phyloP scores from a whole-genome alignment of 495 filamentous ascomycete species.

The Penicillium turbatum region DNA sequence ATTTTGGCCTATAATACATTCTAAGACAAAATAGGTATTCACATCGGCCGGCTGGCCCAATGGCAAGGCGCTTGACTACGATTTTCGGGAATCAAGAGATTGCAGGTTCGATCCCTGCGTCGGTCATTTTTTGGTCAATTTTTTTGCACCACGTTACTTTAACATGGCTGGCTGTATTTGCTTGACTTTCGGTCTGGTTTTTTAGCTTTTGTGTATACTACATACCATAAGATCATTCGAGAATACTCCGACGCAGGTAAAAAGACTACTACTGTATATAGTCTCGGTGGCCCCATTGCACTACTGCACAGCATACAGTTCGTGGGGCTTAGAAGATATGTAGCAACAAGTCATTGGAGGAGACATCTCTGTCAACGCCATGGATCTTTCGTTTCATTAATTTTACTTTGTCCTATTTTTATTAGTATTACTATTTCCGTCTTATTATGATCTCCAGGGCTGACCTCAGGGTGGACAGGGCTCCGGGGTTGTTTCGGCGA shows the following conservation, averaged over 20 bases:
- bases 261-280: background rate
- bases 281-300: background rate
- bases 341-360: background rate
- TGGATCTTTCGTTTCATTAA: background rate
- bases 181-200: background rate
- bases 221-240: no score
- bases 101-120: conserved; percentile 47
- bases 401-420: background rate
- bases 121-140: conserved; percentile 40
- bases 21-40: background rate
- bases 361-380: background rate
- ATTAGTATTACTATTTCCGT: background rate
- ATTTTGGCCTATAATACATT: background rate
- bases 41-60: conserved; percentile 52
- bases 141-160: no score
- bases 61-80: conserved; percentile 73
- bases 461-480: no score
- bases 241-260: no score
- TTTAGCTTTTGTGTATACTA: background rate
- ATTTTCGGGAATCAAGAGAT: conserved; percentile 66
- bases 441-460: background rate
- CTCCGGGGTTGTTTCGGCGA: background rate
- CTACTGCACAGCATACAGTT: background rate
- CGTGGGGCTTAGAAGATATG: background rate
- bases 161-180: no score